Base-by-base conservation (phyloP, 2,329 filamentous ascomycete species). In the Epicoccum nigrum region DNA sequence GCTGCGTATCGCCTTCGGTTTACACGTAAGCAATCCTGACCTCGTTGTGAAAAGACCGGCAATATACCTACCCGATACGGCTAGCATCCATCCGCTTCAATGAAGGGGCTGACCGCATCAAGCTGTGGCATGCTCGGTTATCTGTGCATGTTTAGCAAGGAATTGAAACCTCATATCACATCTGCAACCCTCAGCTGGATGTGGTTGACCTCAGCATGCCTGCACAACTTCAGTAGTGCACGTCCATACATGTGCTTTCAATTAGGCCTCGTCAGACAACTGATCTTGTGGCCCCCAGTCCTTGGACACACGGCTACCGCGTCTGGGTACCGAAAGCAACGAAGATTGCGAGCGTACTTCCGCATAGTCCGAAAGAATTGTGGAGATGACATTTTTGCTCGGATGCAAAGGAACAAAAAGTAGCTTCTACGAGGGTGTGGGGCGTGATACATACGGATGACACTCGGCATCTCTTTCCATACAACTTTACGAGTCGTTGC, bases 341-440 rank as follows among this genome's bases (percentile, higher is more conserved):
- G 21, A 48, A 51, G 20, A 49, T 51, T 49, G 46, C 54, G 15
- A 52, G 31, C 34, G 37, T 38, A 52, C 41, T n/a, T 23, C 41
- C 48, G 48, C 28, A 41, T 53, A 45, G 17, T 45, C 63, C 51
- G 57, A 52, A 40, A 45, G 20, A 43, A 45, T 55, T 54, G 64
- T 67, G 66, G 64, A 68, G 56, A 60, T 65, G 56, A 64, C 56
- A 49, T 62, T 60, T 59, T 64, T 59, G 55, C 51, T 65, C 54
- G 43, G 49, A 47, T 52, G 63, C 56, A 51, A 54, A 55, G 54
- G 48, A 45, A 59, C 45, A 13, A 30, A 52, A 51, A 53, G 49
- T 56, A 54, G 49, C 51, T 59, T 52, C 52, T 52, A 47, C 53
- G 57, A 57, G 41, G 58, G 51, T 49, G 54, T 50, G 51, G 58